Percentiles rank a stretch among this genome's conserved stretches.
Evolutionary conservation across 2,329 filamentous ascomycete species (phyloP).

Genomic region (Cladophialophora exuberans): DNA sequence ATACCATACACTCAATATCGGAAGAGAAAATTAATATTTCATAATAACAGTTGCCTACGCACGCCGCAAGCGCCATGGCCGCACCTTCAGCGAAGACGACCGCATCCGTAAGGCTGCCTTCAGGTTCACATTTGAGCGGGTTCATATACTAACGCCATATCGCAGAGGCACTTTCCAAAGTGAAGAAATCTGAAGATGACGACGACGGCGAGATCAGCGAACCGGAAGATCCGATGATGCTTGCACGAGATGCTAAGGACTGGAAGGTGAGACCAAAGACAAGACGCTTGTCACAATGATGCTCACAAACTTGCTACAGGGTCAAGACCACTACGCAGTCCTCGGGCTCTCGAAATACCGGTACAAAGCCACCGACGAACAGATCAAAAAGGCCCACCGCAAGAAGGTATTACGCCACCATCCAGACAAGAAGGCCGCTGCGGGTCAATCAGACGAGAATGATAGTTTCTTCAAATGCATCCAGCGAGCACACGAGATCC

Average conservation of each 20-base stretch:
- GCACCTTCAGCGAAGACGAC: constrained; percentile 98
- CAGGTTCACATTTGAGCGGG: no score
- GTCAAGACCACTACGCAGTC: constrained; percentile 97
- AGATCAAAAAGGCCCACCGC: constrained; percentile 98
- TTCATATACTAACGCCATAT: neutral
- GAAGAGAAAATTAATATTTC: no score
- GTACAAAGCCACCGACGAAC: constrained; percentile 89
- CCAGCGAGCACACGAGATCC: constrained; percentile 93
- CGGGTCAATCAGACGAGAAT: constrained; percentile 78
- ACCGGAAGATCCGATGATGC: constrained; percentile 87
- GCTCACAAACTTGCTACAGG: constrained; percentile 50
- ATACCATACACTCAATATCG: no score
- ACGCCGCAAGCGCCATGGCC: constrained; percentile 86
- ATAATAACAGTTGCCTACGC: no score
- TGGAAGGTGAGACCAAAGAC: constrained; percentile 75
- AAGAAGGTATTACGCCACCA: constrained; percentile 99
- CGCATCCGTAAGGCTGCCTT: constrained; percentile 64
- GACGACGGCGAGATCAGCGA: constrained; percentile 92
- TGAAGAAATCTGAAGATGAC: constrained; percentile 92
- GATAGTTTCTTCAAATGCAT: constrained; percentile 99
- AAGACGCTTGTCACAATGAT: neutral
- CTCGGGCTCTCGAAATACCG: constrained; percentile 92
- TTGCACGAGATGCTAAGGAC: constrained; percentile 93
- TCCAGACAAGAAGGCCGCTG: constrained; percentile 96
- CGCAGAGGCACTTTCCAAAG: constrained; percentile 82